These are phyloP conservation scores for Musa beccarii DNA, from an alignment of 176 grass and related monocot genomes.

Conservation along the genomic window DNA sequence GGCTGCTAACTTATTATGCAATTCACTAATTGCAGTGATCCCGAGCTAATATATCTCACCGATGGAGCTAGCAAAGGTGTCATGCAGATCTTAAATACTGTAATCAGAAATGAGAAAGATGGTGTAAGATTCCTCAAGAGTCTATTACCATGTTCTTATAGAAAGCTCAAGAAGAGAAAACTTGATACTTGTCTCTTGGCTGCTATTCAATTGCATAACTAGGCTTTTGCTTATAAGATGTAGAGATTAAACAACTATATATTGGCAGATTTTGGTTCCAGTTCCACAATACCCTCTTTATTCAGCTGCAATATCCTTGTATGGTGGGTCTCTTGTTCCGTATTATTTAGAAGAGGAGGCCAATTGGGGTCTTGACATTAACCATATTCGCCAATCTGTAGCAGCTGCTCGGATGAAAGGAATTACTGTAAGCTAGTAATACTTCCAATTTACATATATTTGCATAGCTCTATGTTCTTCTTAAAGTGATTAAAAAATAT, in stretches of 20 bases:
- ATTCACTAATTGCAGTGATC: constrained; percentile 50
- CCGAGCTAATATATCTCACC: constrained; percentile 88
- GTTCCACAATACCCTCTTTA: constrained; percentile 99
- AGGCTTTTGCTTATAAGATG: not conserved
- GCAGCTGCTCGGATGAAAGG: constrained; percentile 62
- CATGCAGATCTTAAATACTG: constrained; percentile 76
- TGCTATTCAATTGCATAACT: not conserved
- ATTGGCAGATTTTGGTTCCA: constrained; percentile 83
- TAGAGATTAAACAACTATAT: not conserved
- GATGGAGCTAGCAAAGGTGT: constrained; percentile 97
- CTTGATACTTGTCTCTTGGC: not conserved
- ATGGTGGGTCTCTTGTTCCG: constrained; percentile 79
- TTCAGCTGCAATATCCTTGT: constrained; percentile 82
- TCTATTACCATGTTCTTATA: not conserved
- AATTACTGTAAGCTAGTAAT: constrained; percentile 57
- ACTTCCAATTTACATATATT: not conserved
- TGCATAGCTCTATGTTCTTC: not conserved
- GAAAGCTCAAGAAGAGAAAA: not conserved
- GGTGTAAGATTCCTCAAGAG: constrained; percentile 42
- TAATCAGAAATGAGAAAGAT: constrained; percentile 82
- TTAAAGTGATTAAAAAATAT: not conserved
- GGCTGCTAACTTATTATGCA: not conserved
- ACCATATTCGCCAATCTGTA: constrained; percentile 48
- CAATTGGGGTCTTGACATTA: constrained; percentile 81
- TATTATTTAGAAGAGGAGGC: constrained; percentile 97